These are phyloP conservation scores for Anaeromyces robustus DNA, from an alignment of 192 early-diverging fungal genomes.

Conservation along the genomic window DNA sequence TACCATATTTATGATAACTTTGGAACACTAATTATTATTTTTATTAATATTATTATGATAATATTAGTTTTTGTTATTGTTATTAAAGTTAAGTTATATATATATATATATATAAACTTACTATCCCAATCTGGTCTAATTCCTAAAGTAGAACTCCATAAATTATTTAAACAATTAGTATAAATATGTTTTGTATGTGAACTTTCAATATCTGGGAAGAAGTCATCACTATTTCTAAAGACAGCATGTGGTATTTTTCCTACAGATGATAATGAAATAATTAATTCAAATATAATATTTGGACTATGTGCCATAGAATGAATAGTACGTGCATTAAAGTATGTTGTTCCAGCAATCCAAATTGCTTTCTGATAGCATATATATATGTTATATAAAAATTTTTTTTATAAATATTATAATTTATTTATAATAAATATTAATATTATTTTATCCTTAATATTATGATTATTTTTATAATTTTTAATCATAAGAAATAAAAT, in stretches of 20 bases:
- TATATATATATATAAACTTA: background rate
- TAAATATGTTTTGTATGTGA: slow-evolving; percentile 40
- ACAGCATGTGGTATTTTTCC: background rate
- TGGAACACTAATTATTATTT: slow-evolving; percentile 17
- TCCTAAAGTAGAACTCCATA: slow-evolving; percentile 19
- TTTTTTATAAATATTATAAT: background rate
- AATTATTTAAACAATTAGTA: slow-evolving; percentile 27
- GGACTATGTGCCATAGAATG: background rate
- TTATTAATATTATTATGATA: no score
- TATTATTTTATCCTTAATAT: no score
- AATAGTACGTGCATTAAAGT: background rate
- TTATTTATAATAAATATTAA: no score
- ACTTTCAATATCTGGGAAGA: slow-evolving; percentile 20
- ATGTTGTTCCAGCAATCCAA: background rate
- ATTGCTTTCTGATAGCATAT: background rate
- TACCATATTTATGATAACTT: slow-evolving; percentile 20
- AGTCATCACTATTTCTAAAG: slow-evolving; percentile 38
- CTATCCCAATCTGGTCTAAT: slow-evolving; percentile 32
- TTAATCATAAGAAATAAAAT: no score
- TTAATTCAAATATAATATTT: background rate
- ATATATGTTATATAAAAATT: background rate
- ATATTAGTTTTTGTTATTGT: no score
- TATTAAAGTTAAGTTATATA: no score
- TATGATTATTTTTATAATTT: no score
- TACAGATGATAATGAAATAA: background rate